A percentile compares a stretch with the other conserved stretches of the same genome.
These are phyloP conservation scores for Paecilomyces sp. DNA, from an alignment of 2,329 filamentous ascomycete species.

Conservation along the genomic window DNA sequence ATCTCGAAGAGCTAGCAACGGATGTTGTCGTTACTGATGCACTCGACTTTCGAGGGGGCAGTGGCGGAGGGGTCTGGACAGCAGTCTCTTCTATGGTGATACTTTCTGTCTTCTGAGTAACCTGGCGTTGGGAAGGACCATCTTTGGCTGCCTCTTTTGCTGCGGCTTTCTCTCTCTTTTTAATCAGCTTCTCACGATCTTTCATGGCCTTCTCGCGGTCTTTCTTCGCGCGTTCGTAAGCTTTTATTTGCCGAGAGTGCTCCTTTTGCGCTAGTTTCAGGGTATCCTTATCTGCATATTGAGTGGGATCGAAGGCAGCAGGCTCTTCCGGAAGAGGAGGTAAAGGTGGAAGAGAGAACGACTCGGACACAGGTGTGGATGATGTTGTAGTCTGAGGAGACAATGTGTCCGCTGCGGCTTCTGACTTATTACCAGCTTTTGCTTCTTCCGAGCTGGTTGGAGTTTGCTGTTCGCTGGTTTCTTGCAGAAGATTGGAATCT, in stretches of 20 bases:
- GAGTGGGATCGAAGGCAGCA: conserved; percentile 48
- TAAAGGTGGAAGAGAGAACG: conserved; percentile 42
- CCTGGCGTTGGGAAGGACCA: conserved; percentile 8
- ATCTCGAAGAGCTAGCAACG: not conserved
- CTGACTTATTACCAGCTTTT: not conserved
- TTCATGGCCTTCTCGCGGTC: conserved; percentile 55
- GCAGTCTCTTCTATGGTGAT: conserved; percentile 6
- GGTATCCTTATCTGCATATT: conserved; percentile 56
- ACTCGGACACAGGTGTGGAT: conserved; percentile 3
- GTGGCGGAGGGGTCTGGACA: not conserved
- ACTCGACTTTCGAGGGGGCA: not conserved
- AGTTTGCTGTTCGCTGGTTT: conserved; percentile 1
- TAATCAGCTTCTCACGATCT: conserved; percentile 16
- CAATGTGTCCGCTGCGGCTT: not conserved
- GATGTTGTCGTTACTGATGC: not conserved
- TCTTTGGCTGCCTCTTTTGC: conserved; percentile 23
- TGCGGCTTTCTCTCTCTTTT: conserved; percentile 14
- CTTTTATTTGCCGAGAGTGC: conserved; percentile 54
- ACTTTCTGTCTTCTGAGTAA: conserved; percentile 16
- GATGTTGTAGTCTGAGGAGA: not conserved
- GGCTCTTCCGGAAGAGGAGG: conserved; percentile 50
- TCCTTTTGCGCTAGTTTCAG: conserved; percentile 65
- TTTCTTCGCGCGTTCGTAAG: conserved; percentile 60
- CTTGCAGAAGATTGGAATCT: not conserved
- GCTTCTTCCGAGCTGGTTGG: not conserved